phyloP scores from a whole-genome alignment of 768 basidiomycete species.

The Fomitopsis pulvina region DNA sequence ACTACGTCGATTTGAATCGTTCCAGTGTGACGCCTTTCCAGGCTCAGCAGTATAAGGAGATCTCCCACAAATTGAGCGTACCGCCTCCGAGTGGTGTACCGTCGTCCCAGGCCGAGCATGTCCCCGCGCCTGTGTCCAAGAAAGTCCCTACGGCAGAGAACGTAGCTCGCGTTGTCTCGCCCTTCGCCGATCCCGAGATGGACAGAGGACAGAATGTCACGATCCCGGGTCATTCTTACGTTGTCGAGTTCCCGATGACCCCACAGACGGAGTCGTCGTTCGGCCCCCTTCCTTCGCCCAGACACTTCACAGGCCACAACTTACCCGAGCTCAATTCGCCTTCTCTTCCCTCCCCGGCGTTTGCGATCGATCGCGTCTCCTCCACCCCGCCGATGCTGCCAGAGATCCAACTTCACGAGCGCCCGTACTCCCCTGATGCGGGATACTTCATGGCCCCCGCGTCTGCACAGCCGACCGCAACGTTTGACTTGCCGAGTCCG shows the following conservation, averaged over 20 bases:
- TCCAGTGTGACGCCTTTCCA: conserved; percentile 73
- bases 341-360: conserved; percentile 22
- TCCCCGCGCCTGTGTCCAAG: conserved; percentile 1
- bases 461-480: conserved; percentile 21
- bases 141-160: too few species aligned
- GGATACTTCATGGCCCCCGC: conserved; percentile 17
- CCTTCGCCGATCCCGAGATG: conserved; percentile 24
- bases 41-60: conserved; percentile 68
- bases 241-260: conserved; percentile 8
- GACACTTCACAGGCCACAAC: background rate
- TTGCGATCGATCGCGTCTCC: conserved; percentile 34
- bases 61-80: conserved; percentile 47
- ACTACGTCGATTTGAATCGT: conserved; percentile 60
- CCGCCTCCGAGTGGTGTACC: background rate
- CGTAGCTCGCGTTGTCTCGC: conserved; percentile 22
- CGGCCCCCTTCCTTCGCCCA: conserved; percentile 5
- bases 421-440: conserved; percentile 33
- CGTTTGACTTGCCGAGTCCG: conserved; percentile 13
- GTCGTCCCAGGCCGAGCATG: background rate
- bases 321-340: conserved; percentile 12
- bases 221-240: background rate
- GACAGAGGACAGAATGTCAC: conserved; percentile 3
- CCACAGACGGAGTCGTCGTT: conserved; percentile 15
- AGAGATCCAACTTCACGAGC: conserved; percentile 41
- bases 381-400: conserved; percentile 49